A percentile compares a stretch with the other conserved stretches of the same genome.
Evolutionary conservation across 495 filamentous ascomycete species (phyloP).

Genomic region (Neurospora tetrasperma): DNA sequence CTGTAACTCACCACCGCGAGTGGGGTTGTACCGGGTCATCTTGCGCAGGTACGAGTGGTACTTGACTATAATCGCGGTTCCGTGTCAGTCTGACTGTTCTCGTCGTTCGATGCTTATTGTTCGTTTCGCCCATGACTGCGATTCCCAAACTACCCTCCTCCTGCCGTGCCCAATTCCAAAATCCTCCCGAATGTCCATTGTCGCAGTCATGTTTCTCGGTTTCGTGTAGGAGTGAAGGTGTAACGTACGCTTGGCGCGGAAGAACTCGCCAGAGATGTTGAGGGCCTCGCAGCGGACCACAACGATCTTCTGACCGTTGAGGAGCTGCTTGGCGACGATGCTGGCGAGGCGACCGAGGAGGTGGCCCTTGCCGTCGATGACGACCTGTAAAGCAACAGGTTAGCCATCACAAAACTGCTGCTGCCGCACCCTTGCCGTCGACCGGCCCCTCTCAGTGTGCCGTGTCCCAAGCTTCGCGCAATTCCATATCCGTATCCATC

Average conservation of each 20-base stretch:
- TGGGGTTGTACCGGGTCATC: slow-evolving; percentile 98
- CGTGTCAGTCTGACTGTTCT: slow-evolving; percentile 22
- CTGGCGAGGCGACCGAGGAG: slow-evolving; percentile 97
- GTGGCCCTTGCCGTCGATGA: slow-evolving; percentile 99
- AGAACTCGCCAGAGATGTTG: slow-evolving; percentile 99
- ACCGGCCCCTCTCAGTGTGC: neutral
- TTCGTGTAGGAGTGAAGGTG: slow-evolving; percentile 8
- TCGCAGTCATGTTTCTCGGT: slow-evolving; percentile 6
- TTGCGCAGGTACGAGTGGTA: slow-evolving; percentile 99
- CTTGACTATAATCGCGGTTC: slow-evolving; percentile 63
- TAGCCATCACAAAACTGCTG: slow-evolving; percentile 10
- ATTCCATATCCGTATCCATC: neutral
- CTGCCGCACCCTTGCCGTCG: neutral
- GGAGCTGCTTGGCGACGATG: slow-evolving; percentile 98
- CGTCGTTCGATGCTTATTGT: slow-evolving; percentile 1
- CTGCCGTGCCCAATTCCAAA: slow-evolving; percentile 2
- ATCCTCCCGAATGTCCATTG: neutral
- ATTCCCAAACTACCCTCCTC: neutral
- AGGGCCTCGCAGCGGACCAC: slow-evolving; percentile 97
- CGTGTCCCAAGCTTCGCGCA: neutral
- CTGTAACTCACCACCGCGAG: slow-evolving; percentile 70
- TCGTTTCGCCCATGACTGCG: neutral
- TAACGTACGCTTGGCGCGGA: slow-evolving; percentile 97
- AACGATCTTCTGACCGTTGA: slow-evolving; percentile 98
- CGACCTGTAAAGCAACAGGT: slow-evolving; percentile 50